Base-by-base conservation (phyloP, 2,329 filamentous ascomycete genomes). In the Aspergillus texensis region DNA sequence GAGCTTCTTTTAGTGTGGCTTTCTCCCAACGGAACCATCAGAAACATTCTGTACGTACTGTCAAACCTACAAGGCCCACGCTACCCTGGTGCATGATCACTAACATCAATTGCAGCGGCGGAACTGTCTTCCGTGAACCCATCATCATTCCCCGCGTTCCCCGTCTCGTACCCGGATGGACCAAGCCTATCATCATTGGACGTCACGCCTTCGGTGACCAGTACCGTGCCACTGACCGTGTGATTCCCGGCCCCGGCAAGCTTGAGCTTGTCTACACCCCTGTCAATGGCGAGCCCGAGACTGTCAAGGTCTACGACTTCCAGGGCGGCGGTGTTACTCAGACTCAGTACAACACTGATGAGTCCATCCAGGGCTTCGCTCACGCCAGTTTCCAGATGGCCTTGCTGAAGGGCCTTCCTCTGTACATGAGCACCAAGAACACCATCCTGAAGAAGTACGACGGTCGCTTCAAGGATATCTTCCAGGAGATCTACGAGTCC, bases 381-480 rank as follows among this genome's bases (percentile, higher is more conserved):
- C 95, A 98, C 78, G 91, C 95, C 67, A 94, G 90, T 71, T 98
- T 99, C 89, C 96, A 97, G 89, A 88, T 97, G 71, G 94, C 95
- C 39, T 83, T 98, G 53, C 85, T 88, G 80, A 95, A 97, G 87
- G 85, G 85, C 68, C 84, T 96, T 70, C 95, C 95, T n/a, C 85
- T 99, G 75, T 99, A 98, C 86, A 96, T 98, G 94, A 97, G 93
- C 87, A 99, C 95, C 82, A 99, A 99, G 91, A 98, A 98, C 87
- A 99, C 95, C 72, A 99, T 99, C 74, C 85, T 99, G 72, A 99
- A 99, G 87, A 94, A 94, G 81, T 99, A 99, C 83, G 95, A 99
- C 77, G 95, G 95, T 59, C 88, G 92, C 74, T 99, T 99, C 88
- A 98, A 98, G 89, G 95, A 99, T 77, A 96, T 98, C 80, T 99